Evolutionary conservation across 2,329 filamentous ascomycete species (phyloP).

Genomic region (Cryphonectria japonica): DNA sequence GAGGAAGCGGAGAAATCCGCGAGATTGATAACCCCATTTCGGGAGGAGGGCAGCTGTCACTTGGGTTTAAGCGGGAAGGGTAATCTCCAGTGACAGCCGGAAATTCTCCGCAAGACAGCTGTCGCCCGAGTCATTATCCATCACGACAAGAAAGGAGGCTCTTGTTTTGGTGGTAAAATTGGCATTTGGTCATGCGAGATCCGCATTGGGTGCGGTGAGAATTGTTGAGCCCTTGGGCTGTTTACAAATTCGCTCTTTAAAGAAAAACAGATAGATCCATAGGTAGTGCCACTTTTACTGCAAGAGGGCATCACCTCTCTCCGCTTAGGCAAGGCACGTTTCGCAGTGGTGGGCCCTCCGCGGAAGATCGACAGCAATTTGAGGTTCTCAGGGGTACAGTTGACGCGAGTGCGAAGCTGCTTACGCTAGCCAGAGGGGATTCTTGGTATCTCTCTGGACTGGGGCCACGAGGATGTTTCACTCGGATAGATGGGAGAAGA

Average conservation of each 20-base stretch:
- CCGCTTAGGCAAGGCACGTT: background rate
- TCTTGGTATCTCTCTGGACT: background rate
- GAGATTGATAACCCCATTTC: background rate
- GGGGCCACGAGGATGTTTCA: background rate
- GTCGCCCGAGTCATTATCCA: background rate
- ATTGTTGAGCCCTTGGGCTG: too few relatives aligned
- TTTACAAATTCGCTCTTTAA: too few relatives aligned
- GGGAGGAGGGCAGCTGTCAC: background rate
- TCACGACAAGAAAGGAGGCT: background rate
- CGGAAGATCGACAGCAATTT: background rate
- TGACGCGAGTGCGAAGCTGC: background rate
- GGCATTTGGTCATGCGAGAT: background rate
- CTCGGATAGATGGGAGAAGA: background rate
- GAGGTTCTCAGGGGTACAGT: background rate
- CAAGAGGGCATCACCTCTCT: background rate
- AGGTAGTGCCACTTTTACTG: too few relatives aligned
- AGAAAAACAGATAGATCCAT: too few relatives aligned
- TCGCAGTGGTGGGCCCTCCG: conserved; percentile 8
- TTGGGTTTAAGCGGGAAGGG: background rate
- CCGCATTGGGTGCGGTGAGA: too few relatives aligned
- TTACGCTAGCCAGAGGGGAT: background rate
- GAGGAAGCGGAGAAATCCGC: background rate
- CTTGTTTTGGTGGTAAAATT: background rate
- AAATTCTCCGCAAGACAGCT: background rate
- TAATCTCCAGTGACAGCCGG: background rate